These are phyloP conservation scores for Willaertia magna DNA, from an alignment of 208 protist genomes.

Conservation along the genomic window DNA sequence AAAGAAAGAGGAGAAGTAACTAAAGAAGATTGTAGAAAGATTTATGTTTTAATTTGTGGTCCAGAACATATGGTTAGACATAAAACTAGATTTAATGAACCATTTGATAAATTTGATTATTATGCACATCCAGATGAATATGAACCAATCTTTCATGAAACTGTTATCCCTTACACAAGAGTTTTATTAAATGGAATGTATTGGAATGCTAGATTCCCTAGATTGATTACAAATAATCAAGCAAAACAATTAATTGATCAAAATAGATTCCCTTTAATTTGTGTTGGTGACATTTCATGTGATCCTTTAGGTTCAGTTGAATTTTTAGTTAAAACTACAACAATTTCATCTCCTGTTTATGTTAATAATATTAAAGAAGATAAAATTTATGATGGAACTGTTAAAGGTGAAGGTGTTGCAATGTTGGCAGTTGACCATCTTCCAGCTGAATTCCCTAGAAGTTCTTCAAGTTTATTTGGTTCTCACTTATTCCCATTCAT, in stretches of 20 bases:
- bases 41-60: slow-evolving; percentile 24
- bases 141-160: slow-evolving; percentile 32
- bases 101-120: slow-evolving; percentile 38
- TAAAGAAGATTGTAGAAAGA: slow-evolving; percentile 8
- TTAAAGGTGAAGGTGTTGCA: slow-evolving; percentile 33
- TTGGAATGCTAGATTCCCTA: slow-evolving; percentile 52
- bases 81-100: slow-evolving; percentile 20
- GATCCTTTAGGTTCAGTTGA: slow-evolving; percentile 50
- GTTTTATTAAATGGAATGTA: slow-evolving; percentile 56
- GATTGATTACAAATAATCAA: slow-evolving; percentile 47
- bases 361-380: slow-evolving; percentile 40
- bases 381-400: slow-evolving; percentile 25
- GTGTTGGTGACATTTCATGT: slow-evolving; percentile 50
- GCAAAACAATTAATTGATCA: slow-evolving; percentile 24
- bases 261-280: slow-evolving; percentile 27
- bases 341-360: slow-evolving; percentile 49
- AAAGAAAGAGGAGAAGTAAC: background rate
- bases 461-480: slow-evolving; percentile 28
- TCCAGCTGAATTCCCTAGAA: slow-evolving; percentile 42
- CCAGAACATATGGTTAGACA: slow-evolving; percentile 31
- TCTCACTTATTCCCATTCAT: slow-evolving; percentile 25
- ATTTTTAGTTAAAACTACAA: slow-evolving; percentile 42
- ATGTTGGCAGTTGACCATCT: slow-evolving; percentile 52
- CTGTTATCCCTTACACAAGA: slow-evolving; percentile 39
- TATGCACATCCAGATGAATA: slow-evolving; percentile 37